Conservation (phyloP, 2,329 filamentous ascomycete species). For the Penicillium sp. region DNA sequence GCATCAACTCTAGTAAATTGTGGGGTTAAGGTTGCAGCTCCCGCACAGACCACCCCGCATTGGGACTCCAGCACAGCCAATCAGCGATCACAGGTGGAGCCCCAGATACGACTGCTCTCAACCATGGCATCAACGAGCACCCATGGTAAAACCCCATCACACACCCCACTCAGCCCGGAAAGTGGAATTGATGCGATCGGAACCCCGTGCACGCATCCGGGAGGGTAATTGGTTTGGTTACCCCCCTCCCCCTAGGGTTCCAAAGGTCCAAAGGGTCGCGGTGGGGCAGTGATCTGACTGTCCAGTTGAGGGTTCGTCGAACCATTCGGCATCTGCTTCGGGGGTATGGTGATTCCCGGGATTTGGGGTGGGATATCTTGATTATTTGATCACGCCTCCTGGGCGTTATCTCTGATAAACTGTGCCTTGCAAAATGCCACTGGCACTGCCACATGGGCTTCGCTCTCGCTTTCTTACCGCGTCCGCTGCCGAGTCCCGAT, state of each 20-base stretch:
- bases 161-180: not conserved
- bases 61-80: conserved; percentile 2
- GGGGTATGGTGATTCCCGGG: not conserved
- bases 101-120: not conserved
- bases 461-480: no score
- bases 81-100: not conserved
- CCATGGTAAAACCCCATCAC: not conserved
- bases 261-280: not conserved
- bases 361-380: not conserved
- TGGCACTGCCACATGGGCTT: no score
- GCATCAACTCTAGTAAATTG: conserved; percentile 12
- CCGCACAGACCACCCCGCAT: conserved; percentile 12
- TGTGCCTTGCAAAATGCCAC: no score
- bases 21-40: conserved; percentile 34
- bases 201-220: conserved; percentile 18
- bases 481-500: no score
- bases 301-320: not conserved
- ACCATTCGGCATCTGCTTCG: not conserved
- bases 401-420: no score
- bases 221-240: conserved; percentile 12
- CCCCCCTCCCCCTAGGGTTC: no score
- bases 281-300: not conserved
- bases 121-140: not conserved
- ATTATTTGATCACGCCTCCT: not conserved
- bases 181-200: conserved; percentile 3